These are phyloP conservation scores for Arachis stenosperma DNA, from an alignment of 306 rosid species.

Conservation along the genomic window DNA sequence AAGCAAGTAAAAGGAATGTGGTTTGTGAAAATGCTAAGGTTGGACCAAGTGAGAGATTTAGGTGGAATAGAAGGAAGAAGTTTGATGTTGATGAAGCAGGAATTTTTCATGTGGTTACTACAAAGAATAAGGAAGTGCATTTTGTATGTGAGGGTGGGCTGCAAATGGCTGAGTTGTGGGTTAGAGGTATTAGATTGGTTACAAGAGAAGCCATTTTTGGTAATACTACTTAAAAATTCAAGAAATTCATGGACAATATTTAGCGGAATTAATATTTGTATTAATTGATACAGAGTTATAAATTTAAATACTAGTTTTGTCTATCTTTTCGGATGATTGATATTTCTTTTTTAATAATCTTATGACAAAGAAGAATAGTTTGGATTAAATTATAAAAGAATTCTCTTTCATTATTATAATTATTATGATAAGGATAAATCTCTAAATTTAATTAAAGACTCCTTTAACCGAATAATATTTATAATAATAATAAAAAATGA, in stretches of 20 bases:
- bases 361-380: too few species aligned
- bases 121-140: constrained; percentile 63
- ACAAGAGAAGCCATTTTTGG: constrained; percentile 54
- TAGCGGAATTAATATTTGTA: neutral
- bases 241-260: neutral
- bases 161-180: constrained; percentile 71
- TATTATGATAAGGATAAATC: too few species aligned
- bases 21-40: constrained; percentile 60
- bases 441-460: too few species aligned
- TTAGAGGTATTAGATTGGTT: constrained; percentile 60
- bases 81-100: constrained; percentile 57
- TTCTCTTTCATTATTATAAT: too few species aligned
- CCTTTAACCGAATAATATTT: too few species aligned
- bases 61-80: constrained; percentile 59
- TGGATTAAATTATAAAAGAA: too few species aligned
- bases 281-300: neutral
- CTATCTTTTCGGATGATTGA: too few species aligned
- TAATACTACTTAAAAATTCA: neutral
- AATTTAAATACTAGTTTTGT: too few species aligned
- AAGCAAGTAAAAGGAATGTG: constrained; percentile 60
- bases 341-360: too few species aligned
- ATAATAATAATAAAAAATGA: too few species aligned
- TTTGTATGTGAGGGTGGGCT: constrained; percentile 74
- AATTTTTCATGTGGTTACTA: constrained; percentile 61
- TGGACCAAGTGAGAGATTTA: constrained; percentile 57